phyloP scores from a whole-genome alignment of 2,329 filamentous ascomycete species.

The Exophiala phaeomuriformis region DNA sequence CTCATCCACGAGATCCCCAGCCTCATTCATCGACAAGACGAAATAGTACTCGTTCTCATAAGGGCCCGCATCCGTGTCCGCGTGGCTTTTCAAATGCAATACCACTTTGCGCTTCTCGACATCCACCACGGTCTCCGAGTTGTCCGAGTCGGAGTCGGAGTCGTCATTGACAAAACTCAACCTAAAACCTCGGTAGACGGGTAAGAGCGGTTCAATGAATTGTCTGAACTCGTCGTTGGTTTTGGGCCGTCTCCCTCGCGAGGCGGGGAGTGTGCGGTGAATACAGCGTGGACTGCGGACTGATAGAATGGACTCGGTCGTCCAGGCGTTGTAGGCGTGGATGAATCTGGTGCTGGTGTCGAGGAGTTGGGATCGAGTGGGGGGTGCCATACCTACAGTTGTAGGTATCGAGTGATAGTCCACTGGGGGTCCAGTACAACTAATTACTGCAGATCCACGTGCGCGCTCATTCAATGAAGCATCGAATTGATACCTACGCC shows the following conservation, averaged over 20 bases:
- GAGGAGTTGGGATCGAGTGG: background rate
- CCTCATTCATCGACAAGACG: conserved; percentile 1
- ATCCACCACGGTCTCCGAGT: background rate
- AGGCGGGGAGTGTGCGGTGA: background rate
- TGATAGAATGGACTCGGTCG: background rate
- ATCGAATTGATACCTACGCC: too few species aligned
- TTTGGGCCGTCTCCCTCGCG: background rate
- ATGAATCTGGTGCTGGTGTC: background rate
- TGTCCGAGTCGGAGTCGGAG: background rate
- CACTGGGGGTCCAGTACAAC: background rate
- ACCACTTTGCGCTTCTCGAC: conserved; percentile 2
- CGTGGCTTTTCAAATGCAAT: background rate
- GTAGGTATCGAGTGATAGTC: background rate
- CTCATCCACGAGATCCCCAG: background rate
- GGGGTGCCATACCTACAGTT: background rate
- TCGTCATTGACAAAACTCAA: background rate
- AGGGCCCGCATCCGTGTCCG: background rate
- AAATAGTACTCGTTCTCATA: conserved; percentile 6
- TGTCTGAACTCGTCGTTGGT: background rate
- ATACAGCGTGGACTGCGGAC: background rate
- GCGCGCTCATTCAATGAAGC: too few species aligned
- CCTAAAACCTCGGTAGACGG: background rate
- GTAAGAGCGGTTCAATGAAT: background rate
- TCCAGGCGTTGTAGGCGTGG: background rate
- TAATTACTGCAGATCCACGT: background rate